These are phyloP conservation scores for Fusarium brevicatenulatum DNA, from an alignment of 2,329 filamentous ascomycete genomes.

Conservation along the genomic window DNA sequence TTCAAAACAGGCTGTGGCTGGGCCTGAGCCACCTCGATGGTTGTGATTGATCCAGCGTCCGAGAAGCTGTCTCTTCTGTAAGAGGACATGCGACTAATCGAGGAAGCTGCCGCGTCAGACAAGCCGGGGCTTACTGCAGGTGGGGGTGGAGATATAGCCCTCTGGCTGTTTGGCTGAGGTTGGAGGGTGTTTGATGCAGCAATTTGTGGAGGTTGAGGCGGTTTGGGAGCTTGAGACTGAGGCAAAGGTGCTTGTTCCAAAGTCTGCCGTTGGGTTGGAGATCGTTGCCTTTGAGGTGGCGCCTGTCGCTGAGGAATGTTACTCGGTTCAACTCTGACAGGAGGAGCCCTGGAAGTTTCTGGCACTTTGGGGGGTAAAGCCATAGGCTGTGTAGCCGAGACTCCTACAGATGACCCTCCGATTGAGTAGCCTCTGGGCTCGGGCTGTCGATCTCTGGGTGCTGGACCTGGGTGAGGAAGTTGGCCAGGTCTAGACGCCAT, in stretches of 20 bases:
- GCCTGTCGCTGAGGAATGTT: background rate
- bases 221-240: background rate
- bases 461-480: background rate
- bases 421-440: background rate
- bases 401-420: background rate
- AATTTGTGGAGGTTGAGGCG: background rate
- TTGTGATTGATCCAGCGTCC: constrained; percentile 40
- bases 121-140: constrained; percentile 30
- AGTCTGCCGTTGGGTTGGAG: background rate
- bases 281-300: background rate
- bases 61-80: constrained; percentile 37
- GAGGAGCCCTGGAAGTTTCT: background rate
- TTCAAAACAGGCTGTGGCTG: constrained; percentile 40
- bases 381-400: background rate
- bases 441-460: background rate
- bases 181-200: background rate
- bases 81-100: constrained; percentile 29
- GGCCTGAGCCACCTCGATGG: constrained; percentile 41
- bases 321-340: background rate
- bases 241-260: background rate
- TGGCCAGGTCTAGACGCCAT: background rate
- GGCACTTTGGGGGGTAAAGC: background rate
- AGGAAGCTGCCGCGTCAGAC: constrained; percentile 20
- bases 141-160: background rate
- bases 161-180: background rate